Base-by-base conservation (phyloP, 176 grass and related monocot species). In the Avena insularis region DNA sequence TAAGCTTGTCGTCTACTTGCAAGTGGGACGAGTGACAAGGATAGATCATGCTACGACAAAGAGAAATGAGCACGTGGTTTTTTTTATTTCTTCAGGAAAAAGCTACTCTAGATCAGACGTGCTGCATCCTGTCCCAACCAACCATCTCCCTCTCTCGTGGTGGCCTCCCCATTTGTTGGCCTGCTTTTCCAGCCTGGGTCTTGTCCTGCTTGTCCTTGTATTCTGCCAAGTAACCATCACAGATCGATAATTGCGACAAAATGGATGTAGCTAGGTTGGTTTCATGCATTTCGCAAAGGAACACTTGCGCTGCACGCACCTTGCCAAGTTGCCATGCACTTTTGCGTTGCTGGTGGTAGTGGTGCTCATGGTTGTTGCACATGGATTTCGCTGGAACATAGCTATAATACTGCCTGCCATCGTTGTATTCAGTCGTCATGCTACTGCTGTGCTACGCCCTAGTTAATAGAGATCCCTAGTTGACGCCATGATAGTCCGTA, bases 111-210 rank as follows among this genome's bases (percentile, higher is more conserved):
- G 46, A 17, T 29, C n/a, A 45, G 68, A 57, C 49, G 59, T n/a
- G 4, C 71, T 21, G 60, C 61, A 69, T 68, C 11, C 3, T 20
- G 60, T 43, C 47, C 12, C 0, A 35, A 35, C 8, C n/a, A 35
- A 35, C 17, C 9, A 12, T 6, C 33, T 0, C 31, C 31, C 4
- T 13, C 62, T 59, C 23, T 53, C 47, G 23, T 10, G 33, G 21
- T 71, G 70, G 59, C 70, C 70, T 13, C 25, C 53, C 21, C 48
- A 54, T 33, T 54, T 54, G 25, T 9, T 76, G 1, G 23, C 23
- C 7, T 12, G 73, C 73, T 90, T 90, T 83, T 86, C 84, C 89
- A 87, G 89, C 80, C 80, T 83, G 74, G 63, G 56, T 1, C 15
- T 0, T 49, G 48, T 27, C 29, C 8, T 23, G n/a, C 16, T 67